phyloP scores from a whole-genome alignment of 768 basidiomycete genomes.

The Pleurotus tuber-regium region DNA sequence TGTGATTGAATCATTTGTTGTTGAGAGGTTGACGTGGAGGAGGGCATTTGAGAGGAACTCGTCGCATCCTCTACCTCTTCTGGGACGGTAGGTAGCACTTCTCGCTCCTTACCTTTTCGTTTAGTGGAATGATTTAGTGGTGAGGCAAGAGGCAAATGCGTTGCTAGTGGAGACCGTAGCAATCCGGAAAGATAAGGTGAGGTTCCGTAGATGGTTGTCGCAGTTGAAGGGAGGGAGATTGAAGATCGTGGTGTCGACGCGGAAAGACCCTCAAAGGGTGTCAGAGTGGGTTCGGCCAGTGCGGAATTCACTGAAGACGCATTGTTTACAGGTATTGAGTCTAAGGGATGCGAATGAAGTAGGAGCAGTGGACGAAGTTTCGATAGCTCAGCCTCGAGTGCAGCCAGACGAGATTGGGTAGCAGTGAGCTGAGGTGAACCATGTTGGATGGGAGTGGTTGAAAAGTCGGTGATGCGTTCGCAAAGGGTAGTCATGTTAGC shows the following conservation, averaged over 20 bases:
- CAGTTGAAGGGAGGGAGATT: background rate
- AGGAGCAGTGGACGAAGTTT: conserved; percentile 68
- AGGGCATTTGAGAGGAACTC: conserved; percentile 8
- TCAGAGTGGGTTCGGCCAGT: conserved; percentile 49
- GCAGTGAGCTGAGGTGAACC: conserved; percentile 73
- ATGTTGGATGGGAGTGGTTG: no score
- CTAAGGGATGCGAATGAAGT: no score
- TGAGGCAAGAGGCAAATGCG: background rate
- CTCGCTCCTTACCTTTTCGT: conserved; percentile 14
- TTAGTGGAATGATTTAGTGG: conserved; percentile 1
- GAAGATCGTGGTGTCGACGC: background rate
- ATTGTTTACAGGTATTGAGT: no score
- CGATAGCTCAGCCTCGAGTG: conserved; percentile 61
- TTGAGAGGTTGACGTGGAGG: no score
- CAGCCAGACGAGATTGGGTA: conserved; percentile 47
- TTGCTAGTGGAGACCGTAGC: no score
- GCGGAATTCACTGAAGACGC: no score
- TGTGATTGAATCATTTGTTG: no score
- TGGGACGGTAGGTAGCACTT: background rate
- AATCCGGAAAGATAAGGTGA: background rate
- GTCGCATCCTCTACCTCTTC: no score
- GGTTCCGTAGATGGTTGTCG: conserved; percentile 6
- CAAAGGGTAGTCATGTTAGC: background rate
- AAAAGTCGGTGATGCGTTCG: conserved; percentile 1
- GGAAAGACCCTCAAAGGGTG: background rate